Conservation (phyloP, 1,284 basidiomycete genomes). For the Heimioporus punctisporus region DNA sequence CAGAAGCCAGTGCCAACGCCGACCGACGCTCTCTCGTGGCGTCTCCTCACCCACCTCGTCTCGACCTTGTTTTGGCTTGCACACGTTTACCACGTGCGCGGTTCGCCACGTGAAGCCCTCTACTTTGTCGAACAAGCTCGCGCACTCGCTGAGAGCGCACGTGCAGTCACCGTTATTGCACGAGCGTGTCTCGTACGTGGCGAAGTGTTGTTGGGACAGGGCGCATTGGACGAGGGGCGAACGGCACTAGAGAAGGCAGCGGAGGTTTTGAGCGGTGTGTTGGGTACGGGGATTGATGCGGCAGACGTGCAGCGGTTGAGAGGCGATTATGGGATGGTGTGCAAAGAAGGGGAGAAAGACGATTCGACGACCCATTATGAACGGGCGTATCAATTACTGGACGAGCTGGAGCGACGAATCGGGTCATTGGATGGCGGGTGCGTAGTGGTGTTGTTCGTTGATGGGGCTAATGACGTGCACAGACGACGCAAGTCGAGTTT, state of each 20-base stretch:
- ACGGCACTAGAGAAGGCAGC: constrained; percentile 56
- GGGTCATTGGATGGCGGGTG: constrained; percentile 57
- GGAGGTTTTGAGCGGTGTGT: constrained; percentile 42
- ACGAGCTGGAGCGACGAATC: constrained; percentile 58
- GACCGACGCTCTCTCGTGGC: constrained; percentile 71
- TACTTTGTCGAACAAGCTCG: constrained; percentile 79
- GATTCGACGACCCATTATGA: constrained; percentile 55
- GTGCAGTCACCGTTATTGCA: constrained; percentile 63
- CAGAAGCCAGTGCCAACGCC: constrained; percentile 11
- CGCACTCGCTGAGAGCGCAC: constrained; percentile 67
- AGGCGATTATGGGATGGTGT: constrained; percentile 60
- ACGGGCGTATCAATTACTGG: constrained; percentile 54
- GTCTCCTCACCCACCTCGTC: constrained; percentile 71
- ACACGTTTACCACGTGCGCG: constrained; percentile 65
- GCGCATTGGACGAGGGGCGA: constrained; percentile 55
- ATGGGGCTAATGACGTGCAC: constrained; percentile 14
- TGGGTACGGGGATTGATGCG: constrained; percentile 48
- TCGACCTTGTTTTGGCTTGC: constrained; percentile 65
- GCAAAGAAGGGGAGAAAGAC: constrained; percentile 41
- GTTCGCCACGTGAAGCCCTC: constrained; percentile 81
- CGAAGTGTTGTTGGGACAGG: constrained; percentile 69
- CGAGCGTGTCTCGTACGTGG: constrained; percentile 67
- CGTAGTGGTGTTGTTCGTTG: constrained; percentile 8
- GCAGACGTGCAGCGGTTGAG: constrained; percentile 64
- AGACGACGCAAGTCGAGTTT: constrained; percentile 47